Conservation (phyloP, 208 protist genomes). For the Crithidia sp. region DNA sequence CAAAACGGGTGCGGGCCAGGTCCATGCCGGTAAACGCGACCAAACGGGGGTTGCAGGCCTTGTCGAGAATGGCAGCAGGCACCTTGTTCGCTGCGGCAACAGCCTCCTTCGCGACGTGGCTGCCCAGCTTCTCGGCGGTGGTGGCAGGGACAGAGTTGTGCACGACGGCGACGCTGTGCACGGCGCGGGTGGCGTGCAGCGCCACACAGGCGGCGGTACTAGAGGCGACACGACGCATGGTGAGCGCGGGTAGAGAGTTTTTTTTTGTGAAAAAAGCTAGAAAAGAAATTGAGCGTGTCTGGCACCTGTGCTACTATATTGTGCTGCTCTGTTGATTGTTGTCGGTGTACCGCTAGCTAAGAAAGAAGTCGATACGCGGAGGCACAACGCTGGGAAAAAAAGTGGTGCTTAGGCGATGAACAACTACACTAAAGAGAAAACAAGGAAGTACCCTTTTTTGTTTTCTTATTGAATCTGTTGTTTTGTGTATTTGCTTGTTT, state of each 20-base stretch:
- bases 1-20: constrained; percentile 63
- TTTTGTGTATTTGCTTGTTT: background rate
- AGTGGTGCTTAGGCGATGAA: background rate
- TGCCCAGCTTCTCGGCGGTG: constrained; percentile 52
- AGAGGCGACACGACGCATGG: constrained; percentile 34
- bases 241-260: background rate
- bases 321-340: too few species aligned
- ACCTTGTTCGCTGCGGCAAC: constrained; percentile 62
- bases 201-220: constrained; percentile 14
- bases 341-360: too few species aligned
- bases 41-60: constrained; percentile 54
- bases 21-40: constrained; percentile 73
- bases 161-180: constrained; percentile 61
- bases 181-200: constrained; percentile 31
- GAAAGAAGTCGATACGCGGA: too few species aligned
- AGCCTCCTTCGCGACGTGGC: constrained; percentile 43
- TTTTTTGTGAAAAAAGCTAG: background rate
- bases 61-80: constrained; percentile 51
- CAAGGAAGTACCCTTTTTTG: constrained; percentile 2
- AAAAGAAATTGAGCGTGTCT: background rate
- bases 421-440: constrained; percentile 20
- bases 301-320: too few species aligned
- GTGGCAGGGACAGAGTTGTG: constrained; percentile 46
- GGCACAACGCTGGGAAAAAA: too few species aligned
- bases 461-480: background rate